Evolutionary conservation across 1,284 basidiomycete species (phyloP), one percentile per base, ranked within the genome.

Genomic region (Melampsora americana): DNA sequence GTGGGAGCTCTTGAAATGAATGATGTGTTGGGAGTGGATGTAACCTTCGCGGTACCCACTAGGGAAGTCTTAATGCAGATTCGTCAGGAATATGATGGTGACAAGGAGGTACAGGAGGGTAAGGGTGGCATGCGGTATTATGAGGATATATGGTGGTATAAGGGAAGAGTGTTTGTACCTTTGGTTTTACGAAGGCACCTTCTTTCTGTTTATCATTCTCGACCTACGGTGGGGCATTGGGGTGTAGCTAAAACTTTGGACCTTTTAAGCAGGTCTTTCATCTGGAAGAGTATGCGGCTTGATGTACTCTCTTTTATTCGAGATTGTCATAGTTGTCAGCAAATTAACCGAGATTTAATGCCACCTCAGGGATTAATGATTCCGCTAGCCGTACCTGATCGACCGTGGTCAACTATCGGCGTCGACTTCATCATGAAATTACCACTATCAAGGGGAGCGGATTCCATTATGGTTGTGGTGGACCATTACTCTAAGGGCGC

Each of bases 351-450:
- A 9, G n/a, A 59, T 39, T 39, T 26, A 11, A 32, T 23, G 18
- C 2, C 16, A 26, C 6, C 23, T 0, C 30, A 32, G 26, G 64
- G 64, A 2, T 1, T 30, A n/a, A 35, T 44, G 39, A 32, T 18
- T 1, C n/a, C 64, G 5, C 16, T 66, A 4, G 7, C 14, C 16
- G 0, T 66, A 20, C 16, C 64, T 0, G 42, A 30, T 2, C 9
- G 64, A 7, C 64, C 64, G 5, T 66, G 64, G 64, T 39, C 32
- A 0, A 23, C 12, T 20, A 39, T 66, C 9, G 69, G 69, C 0
- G 65, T 72, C 39, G 64, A 66, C 26, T 44, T 66, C 23, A 44
- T 66, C 2, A 35, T 66, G 1, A 66, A 66, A 44, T 42, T 66
- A 14, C 64, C 64, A 16, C 5, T 18, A 2, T 66, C 35, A 0